phyloP scores from a whole-genome alignment of 108 stramenopile species.

The Chaetoceros muelleri region DNA sequence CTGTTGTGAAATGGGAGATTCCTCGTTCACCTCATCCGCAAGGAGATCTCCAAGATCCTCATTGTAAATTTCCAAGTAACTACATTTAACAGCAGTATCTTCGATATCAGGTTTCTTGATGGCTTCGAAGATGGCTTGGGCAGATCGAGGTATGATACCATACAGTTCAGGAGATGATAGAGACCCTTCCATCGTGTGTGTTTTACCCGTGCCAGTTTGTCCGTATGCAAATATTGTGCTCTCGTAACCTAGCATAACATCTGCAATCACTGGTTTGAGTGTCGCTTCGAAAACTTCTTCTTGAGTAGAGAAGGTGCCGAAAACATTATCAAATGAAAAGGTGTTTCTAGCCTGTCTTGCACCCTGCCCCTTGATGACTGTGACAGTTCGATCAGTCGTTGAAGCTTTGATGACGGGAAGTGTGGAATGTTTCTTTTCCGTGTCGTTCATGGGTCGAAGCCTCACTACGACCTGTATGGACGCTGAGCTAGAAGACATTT shows the following conservation, averaged over 20 bases:
- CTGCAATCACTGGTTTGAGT: conserved; percentile 62
- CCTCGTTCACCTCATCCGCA: conserved; percentile 18
- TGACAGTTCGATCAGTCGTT: conserved; percentile 46
- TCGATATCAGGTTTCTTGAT: conserved; percentile 42
- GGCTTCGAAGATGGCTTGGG: conserved; percentile 50
- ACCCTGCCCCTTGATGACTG: conserved; percentile 70
- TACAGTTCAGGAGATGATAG: conserved; percentile 31
- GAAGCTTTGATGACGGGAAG: conserved; percentile 62
- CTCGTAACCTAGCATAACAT: conserved; percentile 69
- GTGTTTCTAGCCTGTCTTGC: conserved; percentile 31
- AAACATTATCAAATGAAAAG: conserved; percentile 71
- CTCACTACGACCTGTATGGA: conserved; percentile 72
- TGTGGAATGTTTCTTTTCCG: conserved; percentile 47
- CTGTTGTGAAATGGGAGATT: neutral
- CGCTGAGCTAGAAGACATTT: conserved; percentile 1
- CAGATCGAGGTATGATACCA: conserved; percentile 65
- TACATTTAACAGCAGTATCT: conserved; percentile 45
- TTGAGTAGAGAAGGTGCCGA: conserved; percentile 64
- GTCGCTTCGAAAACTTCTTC: conserved; percentile 69
- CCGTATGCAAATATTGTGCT: conserved; percentile 61
- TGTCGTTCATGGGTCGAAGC: conserved; percentile 65
- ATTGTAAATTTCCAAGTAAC: conserved; percentile 91
- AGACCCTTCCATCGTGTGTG: conserved; percentile 79
- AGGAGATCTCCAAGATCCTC: conserved; percentile 86
- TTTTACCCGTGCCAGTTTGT: conserved; percentile 67